phyloP scores from a whole-genome alignment of 1,284 basidiomycete species.

The Marasmius sp. region DNA sequence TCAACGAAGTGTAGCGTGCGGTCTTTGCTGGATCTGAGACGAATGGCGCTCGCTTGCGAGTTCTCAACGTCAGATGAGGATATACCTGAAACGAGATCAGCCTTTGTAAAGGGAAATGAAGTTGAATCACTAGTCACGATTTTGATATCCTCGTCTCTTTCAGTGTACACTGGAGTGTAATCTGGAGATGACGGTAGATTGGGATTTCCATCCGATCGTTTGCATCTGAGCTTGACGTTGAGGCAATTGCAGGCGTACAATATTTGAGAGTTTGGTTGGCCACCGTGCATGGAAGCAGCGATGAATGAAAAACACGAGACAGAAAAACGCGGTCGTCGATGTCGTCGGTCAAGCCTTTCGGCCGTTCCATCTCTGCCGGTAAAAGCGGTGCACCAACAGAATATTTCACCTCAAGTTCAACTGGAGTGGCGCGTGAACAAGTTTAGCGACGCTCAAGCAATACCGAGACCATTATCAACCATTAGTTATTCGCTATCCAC shows the following conservation, averaged over 20 bases:
- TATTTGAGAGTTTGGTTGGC: slow-evolving; percentile 1
- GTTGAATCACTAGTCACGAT: slow-evolving; percentile 47
- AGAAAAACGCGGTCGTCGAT: background rate
- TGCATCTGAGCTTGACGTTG: slow-evolving; percentile 56
- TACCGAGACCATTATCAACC: background rate
- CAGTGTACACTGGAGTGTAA: slow-evolving; percentile 60
- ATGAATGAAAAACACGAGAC: background rate
- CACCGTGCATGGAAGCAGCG: background rate
- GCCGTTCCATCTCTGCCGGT: background rate
- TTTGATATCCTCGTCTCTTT: slow-evolving; percentile 58
- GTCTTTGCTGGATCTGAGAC: slow-evolving; percentile 46
- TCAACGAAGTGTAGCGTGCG: slow-evolving; percentile 61
- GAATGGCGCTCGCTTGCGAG: slow-evolving; percentile 48
- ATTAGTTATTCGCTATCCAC: background rate
- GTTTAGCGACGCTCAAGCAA: background rate
- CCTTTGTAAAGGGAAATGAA: slow-evolving; percentile 4
- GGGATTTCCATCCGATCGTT: slow-evolving; percentile 26
- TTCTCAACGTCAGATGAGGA: slow-evolving; percentile 69
- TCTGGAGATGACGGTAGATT: slow-evolving; percentile 40
- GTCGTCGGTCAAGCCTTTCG: background rate
- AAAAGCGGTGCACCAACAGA: background rate
- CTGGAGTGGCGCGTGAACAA: background rate
- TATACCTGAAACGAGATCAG: slow-evolving; percentile 46
- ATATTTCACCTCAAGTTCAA: background rate
- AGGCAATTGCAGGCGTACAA: slow-evolving; percentile 66